Conservation (phyloP, 345 rosid genomes). For the Rhodamnia argentea region DNA sequence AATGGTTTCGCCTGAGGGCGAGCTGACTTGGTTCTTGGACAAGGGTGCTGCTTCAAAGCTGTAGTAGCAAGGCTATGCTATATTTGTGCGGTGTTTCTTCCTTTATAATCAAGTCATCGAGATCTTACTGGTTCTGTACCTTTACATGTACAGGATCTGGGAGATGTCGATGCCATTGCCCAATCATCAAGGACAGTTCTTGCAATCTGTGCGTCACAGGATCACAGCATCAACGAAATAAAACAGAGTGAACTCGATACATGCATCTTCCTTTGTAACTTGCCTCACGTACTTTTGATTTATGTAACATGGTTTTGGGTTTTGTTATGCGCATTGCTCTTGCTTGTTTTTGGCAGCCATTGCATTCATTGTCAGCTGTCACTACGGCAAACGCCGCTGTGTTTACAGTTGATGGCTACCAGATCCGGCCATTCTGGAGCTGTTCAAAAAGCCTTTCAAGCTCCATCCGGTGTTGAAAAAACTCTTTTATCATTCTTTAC, state of each 20-base stretch:
- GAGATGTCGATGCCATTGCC: not conserved
- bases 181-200: not conserved
- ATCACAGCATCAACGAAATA: not conserved
- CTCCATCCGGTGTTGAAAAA: not conserved
- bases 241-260: not conserved
- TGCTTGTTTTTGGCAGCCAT: not conserved
- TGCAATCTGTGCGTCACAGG: not conserved
- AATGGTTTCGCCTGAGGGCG: conserved; percentile 59
- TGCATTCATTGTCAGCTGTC: not conserved
- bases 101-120: not conserved
- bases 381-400: not conserved
- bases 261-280: not conserved
- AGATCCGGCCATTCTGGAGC: not conserved
- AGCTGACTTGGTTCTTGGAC: conserved; percentile 80
- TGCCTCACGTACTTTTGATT: not conserved
- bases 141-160: not conserved
- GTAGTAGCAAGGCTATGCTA: not conserved
- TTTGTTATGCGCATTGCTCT: not conserved
- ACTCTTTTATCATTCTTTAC: not conserved
- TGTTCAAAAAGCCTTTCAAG: not conserved
- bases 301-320: not conserved
- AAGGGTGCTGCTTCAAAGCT: conserved; percentile 73
- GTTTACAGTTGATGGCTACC: not conserved
- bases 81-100: not conserved
- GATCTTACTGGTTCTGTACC: not conserved